Evolutionary conservation across 129 eudicot genomes (phyloP), one percentile per base, ranked within the genome.

Genomic region (Cynara cardunculus): DNA sequence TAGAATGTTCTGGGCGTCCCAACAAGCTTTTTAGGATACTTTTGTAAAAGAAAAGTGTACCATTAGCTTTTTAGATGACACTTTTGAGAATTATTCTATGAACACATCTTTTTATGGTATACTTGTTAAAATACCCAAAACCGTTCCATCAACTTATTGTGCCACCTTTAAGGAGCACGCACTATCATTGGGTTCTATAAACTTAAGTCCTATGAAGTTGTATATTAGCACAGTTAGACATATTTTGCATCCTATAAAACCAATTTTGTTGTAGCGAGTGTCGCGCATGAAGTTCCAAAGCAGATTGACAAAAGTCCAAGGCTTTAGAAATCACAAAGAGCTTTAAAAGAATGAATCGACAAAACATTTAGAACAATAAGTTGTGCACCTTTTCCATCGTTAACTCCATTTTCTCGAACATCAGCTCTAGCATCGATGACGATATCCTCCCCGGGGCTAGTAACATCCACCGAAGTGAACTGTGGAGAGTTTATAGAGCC

Each of bases 401-500:
- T 75, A 35, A 80, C 78, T 12, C 69, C 82, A 69, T 61, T 73
- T 82, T 79, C 87, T 73, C 46, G 82, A 73, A 69, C 32, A 37
- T 61, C 81, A 22, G 66, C 75, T 32, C 27, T 72, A 13, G 86
- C 83, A 75, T 59, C 32, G 46, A 89, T 69, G 18, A 85, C 79
- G 19, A 89, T 79, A 77, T 89, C 90, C 79, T 89, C 93, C 71
- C 89, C 93, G 0, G 78, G 80, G 34, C 75, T 49, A 16, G 79
- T 59, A 56, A 85, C 73, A 56, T 85, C 86, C 56, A 89, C 76
- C 7, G 35, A 61, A 30, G 78, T 37, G 26, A 89, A 89, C 24
- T 69, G 71, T 16, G 90, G 90, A 39, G 84, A 73, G 28, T 83
- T 85, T 25, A 85, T 27, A 27, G 87, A 83, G 32, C 93, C 93